Conservation (phyloP, 345 rosid genomes). For the Angophora floribunda region DNA sequence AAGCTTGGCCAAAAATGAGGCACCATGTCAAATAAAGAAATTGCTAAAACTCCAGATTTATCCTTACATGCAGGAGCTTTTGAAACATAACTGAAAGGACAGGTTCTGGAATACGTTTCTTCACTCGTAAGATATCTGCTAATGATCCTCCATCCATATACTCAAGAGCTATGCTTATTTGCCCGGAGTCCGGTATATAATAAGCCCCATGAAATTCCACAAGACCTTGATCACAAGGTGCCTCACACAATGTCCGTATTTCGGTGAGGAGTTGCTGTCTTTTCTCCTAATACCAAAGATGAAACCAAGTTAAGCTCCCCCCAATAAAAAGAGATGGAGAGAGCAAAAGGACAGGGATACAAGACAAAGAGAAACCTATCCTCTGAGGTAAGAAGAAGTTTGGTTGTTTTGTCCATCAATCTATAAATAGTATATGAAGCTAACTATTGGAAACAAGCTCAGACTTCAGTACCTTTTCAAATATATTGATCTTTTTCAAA, state of each 20-base stretch:
- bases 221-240: constrained; percentile 84
- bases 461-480: constrained; percentile 52
- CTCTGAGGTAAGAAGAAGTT: neutral
- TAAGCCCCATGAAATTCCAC: constrained; percentile 97
- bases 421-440: neutral
- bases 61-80: constrained; percentile 63
- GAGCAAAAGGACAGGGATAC: neutral
- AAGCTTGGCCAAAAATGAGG: constrained; percentile 1
- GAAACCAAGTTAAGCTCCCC: neutral
- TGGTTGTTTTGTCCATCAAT: neutral
- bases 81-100: constrained; percentile 82
- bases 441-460: neutral
- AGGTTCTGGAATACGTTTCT: constrained; percentile 70
- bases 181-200: constrained; percentile 88
- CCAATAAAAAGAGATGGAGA: neutral
- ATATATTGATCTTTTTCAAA: constrained; percentile 84
- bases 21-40: neutral
- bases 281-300: constrained; percentile 50
- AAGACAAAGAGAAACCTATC: neutral
- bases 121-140: constrained; percentile 63
- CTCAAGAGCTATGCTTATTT: constrained; percentile 95
- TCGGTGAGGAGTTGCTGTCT: constrained; percentile 91
- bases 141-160: constrained; percentile 97
- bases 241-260: constrained; percentile 89
- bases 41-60: neutral